These are phyloP conservation scores for Nigrospora sphaerica DNA, from an alignment of 2,329 filamentous ascomycete species.

Conservation along the genomic window DNA sequence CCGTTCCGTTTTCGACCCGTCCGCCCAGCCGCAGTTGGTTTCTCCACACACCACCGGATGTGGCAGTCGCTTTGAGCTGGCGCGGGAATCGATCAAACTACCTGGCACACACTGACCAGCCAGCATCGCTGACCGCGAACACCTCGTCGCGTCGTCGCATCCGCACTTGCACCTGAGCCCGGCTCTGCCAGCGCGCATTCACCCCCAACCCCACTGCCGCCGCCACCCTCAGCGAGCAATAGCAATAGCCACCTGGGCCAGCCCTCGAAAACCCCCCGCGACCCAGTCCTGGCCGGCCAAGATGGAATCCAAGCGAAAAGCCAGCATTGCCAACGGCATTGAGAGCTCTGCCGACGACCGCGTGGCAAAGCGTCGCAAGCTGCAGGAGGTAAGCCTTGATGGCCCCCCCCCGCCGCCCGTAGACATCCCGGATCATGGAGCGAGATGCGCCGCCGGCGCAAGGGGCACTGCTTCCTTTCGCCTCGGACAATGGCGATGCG, in stretches of 20 bases:
- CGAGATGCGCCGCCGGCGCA: too few species aligned
- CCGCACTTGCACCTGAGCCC: background rate
- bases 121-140: background rate
- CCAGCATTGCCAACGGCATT: conserved; percentile 33
- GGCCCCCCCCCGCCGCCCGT: background rate
- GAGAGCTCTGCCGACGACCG: conserved; percentile 39
- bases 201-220: background rate
- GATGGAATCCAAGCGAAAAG: conserved; percentile 54
- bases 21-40: too few species aligned
- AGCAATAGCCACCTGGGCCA: too few species aligned
- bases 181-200: background rate
- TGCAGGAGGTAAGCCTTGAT: conserved; percentile 35
- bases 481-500: too few species aligned
- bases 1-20: too few species aligned
- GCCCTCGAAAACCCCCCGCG: background rate
- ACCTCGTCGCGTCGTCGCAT: conserved; percentile 2
- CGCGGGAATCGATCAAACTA: too few species aligned
- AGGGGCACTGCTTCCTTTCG: too few species aligned
- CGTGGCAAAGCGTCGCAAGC: conserved; percentile 48
- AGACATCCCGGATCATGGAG: too few species aligned
- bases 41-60: background rate
- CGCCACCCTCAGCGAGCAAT: background rate
- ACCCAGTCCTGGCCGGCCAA: conserved; percentile 10
- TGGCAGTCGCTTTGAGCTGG: background rate
- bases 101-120: background rate